Evolutionary conservation across 768 basidiomycete species (phyloP).

Genomic region (Naematelia encephala): DNA sequence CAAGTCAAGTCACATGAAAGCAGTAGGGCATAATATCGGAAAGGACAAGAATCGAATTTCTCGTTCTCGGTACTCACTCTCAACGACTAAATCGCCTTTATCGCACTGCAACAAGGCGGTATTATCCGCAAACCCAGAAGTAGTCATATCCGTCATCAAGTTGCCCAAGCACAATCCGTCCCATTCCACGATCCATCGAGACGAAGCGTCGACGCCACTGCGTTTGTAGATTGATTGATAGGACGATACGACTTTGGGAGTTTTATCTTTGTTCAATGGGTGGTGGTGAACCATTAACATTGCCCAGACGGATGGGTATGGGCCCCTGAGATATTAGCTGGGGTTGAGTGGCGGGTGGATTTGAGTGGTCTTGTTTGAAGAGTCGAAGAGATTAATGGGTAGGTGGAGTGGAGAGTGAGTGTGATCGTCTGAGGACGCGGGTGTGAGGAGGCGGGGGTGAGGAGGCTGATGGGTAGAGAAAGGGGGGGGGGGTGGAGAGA

Average conservation of each 20-base stretch:
- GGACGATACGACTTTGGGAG: conserved; percentile 63
- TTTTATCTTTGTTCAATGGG: conserved; percentile 61
- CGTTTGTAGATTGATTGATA: conserved; percentile 73
- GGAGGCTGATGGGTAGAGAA: no score
- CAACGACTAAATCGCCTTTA: conserved; percentile 65
- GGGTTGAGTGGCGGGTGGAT: no score
- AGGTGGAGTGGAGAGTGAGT: no score
- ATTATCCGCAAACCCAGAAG: conserved; percentile 19
- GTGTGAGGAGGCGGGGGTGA: no score
- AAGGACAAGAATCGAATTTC: no score
- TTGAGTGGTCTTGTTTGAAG: no score
- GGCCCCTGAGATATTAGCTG: conserved; percentile 19
- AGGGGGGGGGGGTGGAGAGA: no score
- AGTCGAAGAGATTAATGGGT: no score
- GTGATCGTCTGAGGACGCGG: no score
- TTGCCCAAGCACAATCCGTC: conserved; percentile 58
- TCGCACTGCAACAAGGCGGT: conserved; percentile 65
- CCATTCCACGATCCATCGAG: conserved; percentile 72
- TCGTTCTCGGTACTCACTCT: conserved; percentile 46
- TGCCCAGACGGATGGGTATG: conserved; percentile 56
- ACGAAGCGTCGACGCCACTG: conserved; percentile 74
- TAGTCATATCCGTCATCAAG: conserved; percentile 31
- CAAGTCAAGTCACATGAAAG: no score
- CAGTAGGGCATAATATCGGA: no score
- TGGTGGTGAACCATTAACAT: conserved; percentile 76